Evolutionary conservation across 2,329 filamentous ascomycete genomes (phyloP).

Genomic region (Fusarium sp.): DNA sequence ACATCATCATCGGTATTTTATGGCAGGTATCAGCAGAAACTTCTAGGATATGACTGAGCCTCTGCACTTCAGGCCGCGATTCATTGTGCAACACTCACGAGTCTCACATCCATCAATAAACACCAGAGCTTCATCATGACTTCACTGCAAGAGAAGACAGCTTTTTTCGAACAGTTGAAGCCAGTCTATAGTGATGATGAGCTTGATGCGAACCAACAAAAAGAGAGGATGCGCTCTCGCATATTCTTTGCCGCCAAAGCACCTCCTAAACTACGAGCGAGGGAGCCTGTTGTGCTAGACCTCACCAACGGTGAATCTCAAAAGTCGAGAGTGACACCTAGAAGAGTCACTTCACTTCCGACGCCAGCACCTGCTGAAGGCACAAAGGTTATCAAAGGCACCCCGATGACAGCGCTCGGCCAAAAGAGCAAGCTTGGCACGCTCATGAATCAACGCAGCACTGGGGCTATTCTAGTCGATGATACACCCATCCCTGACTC

Average conservation of each 20-base stretch:
- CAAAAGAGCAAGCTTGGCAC: conserved; percentile 39
- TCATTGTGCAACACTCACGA: conserved; percentile 3
- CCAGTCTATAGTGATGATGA: conserved; percentile 51
- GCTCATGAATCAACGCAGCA: conserved; percentile 34
- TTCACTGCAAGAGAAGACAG: conserved; percentile 57
- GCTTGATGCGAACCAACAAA: conserved; percentile 49
- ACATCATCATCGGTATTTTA: conserved; percentile 3
- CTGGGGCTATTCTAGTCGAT: conserved; percentile 41
- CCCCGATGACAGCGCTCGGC: conserved; percentile 42
- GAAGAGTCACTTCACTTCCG: conserved; percentile 37
- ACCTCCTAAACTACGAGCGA: conserved; percentile 1
- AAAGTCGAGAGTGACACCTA: conserved; percentile 30
- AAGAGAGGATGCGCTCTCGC: conserved; percentile 49
- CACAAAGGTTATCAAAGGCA: conserved; percentile 47
- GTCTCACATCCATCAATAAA: neutral
- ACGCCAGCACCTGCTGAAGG: conserved; percentile 18
- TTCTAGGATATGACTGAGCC: conserved; percentile 6
- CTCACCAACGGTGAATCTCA: conserved; percentile 33
- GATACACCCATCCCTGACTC: conserved; percentile 49
- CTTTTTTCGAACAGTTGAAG: conserved; percentile 60
- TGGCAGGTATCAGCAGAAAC: conserved; percentile 1
- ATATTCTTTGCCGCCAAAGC: conserved; percentile 46
- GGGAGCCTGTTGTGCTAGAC: conserved; percentile 29
- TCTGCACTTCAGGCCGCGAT: conserved; percentile 1
- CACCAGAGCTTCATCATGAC: conserved; percentile 37